phyloP scores from a whole-genome alignment of 192 early-diverging fungal species.

The Nowakowskiella sp. region DNA sequence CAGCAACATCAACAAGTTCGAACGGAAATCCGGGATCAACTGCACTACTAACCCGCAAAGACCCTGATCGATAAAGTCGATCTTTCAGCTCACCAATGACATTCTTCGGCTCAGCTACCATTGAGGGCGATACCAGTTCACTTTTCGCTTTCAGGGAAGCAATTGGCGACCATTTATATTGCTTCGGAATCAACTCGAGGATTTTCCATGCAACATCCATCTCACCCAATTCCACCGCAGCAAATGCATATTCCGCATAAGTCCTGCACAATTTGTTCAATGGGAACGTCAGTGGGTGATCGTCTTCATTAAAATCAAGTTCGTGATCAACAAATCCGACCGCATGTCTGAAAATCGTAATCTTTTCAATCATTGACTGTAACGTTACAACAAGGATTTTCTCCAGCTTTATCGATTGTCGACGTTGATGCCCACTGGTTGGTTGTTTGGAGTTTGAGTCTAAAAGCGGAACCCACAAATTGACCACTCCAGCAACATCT shows the following conservation, averaged over 20 bases:
- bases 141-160: constrained; percentile 15
- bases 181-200: constrained; percentile 65
- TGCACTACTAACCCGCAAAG: constrained; percentile 26
- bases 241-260: constrained; percentile 80
- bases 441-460: no score
- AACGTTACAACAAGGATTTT: constrained; percentile 52
- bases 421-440: constrained; percentile 10
- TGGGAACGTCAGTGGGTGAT: constrained; percentile 24
- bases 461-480: constrained; percentile 75
- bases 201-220: constrained; percentile 65
- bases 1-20: constrained; percentile 43
- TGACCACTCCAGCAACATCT: constrained; percentile 70
- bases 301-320: constrained; percentile 37
- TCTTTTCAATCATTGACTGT: constrained; percentile 80
- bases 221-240: constrained; percentile 69
- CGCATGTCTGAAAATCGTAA: constrained; percentile 87
- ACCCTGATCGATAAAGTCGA: constrained; percentile 50
- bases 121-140: no score
- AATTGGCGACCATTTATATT: constrained; percentile 40
- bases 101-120: constrained; percentile 25
- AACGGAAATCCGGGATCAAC: constrained; percentile 53
- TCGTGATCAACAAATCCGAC: constrained; percentile 82
- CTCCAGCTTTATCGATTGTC: constrained; percentile 17
- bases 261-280: constrained; percentile 71
- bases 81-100: constrained; percentile 64